Evolutionary conservation across 371 early-diverging fungal genomes (phyloP).

Genomic region (Actinomortierella wolfii): DNA sequence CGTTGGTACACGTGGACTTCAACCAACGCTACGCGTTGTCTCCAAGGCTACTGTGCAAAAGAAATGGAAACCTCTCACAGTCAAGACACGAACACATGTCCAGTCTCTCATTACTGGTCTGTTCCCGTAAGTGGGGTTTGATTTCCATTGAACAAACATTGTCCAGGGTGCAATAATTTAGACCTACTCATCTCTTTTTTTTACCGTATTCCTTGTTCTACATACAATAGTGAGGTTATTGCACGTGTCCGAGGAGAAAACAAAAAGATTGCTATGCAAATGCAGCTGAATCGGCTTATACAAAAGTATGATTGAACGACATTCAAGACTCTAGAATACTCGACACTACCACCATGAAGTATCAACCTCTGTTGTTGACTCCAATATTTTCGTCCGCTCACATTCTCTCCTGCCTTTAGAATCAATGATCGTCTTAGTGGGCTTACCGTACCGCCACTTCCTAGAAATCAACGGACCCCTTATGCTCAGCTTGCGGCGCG

Average conservation of each 20-base stretch:
- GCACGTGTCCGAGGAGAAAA: constrained; percentile 30
- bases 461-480: constrained; percentile 4
- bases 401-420: constrained; percentile 3
- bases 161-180: not conserved
- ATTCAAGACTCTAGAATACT: not conserved
- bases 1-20: constrained; percentile 20
- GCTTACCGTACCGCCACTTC: constrained; percentile 25
- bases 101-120: constrained; percentile 19
- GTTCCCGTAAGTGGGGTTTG: constrained; percentile 27
- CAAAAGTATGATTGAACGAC: constrained; percentile 28
- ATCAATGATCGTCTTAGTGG: constrained; percentile 36
- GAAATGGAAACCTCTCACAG: constrained; percentile 28
- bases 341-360: not conserved
- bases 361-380: not conserved
- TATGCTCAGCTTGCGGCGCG: constrained; percentile 20
- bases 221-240: constrained; percentile 21
- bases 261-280: constrained; percentile 32
- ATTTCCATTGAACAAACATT: no score
- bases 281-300: constrained; percentile 23
- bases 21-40: constrained; percentile 33
- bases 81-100: constrained; percentile 31
- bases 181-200: not conserved
- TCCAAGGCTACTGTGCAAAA: constrained; percentile 22
- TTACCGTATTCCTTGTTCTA: not conserved
- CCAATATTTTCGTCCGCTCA: not conserved